Evolutionary conservation across 2,329 filamentous ascomycete genomes (phyloP).

Genomic region (Paraconiothyrium brasiliense): DNA sequence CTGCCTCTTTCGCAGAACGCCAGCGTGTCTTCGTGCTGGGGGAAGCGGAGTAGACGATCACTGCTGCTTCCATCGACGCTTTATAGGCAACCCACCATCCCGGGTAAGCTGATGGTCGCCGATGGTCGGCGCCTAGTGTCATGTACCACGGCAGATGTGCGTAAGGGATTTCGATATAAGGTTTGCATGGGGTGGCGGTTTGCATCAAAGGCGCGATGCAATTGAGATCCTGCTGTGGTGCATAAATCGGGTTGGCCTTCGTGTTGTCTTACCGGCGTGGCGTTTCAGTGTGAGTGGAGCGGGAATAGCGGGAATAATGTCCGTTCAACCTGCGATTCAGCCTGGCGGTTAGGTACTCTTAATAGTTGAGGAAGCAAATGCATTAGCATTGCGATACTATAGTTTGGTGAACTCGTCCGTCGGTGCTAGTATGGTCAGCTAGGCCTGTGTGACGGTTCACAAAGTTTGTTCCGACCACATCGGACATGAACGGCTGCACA

Average conservation of each 20-base stretch:
- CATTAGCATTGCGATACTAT: neutral
- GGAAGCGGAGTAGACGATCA: constrained; percentile 15
- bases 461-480: neutral
- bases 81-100: constrained; percentile 10
- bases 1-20: constrained; percentile 10
- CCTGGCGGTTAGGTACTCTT: neutral
- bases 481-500: neutral
- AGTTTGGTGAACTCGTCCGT: neutral
- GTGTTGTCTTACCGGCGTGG: constrained; percentile 4
- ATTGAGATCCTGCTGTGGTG: neutral
- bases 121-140: constrained; percentile 14
- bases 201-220: constrained; percentile 1
- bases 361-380: neutral
- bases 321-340: neutral
- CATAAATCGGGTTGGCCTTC: neutral
- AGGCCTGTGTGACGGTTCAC: constrained; percentile 7
- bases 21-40: constrained; percentile 7
- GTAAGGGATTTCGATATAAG: neutral
- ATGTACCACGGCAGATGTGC: constrained; percentile 8
- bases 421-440: neutral
- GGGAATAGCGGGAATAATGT: constrained; percentile 2
- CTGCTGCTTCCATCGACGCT: constrained; percentile 13
- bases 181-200: constrained; percentile 4
- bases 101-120: constrained; percentile 9
- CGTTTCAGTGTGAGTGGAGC: constrained; percentile 8